These are phyloP conservation scores for Nasturtium officinale DNA, from an alignment of 345 rosid species.

Conservation along the genomic window DNA sequence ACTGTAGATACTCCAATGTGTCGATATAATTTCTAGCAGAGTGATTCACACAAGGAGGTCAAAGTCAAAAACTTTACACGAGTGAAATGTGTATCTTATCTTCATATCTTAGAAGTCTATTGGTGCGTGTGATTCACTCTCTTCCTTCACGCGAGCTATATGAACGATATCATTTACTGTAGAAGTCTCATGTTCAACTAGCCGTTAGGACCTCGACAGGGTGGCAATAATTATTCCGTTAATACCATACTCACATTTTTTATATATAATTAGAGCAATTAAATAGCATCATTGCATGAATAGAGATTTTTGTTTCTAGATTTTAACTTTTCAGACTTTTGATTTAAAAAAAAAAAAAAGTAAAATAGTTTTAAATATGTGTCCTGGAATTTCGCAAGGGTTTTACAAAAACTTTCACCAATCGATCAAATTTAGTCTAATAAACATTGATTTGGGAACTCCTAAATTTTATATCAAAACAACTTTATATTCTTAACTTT, in stretches of 20 bases:
- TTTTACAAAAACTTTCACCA: too few relatives aligned
- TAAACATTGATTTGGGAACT: background rate
- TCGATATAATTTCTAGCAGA: background rate
- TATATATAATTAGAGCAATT: too few relatives aligned
- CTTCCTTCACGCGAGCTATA: background rate
- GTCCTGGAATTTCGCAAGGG: too few relatives aligned
- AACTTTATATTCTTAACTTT: background rate
- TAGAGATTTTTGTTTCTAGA: background rate
- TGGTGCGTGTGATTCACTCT: background rate
- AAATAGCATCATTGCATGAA: background rate
- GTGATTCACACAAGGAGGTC: background rate
- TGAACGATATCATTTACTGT: conserved; percentile 1
- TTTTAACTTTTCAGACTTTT: background rate
- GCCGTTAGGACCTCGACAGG: conserved; percentile 20
- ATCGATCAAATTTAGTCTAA: background rate
- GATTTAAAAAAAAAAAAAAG: background rate
- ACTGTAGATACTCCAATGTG: conserved; percentile 3
- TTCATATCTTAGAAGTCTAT: background rate
- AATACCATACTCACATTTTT: too few relatives aligned
- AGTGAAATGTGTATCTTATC: conserved; percentile 11
- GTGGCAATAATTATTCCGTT: background rate
- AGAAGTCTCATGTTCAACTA: background rate
- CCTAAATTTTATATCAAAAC: background rate
- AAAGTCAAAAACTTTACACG: conserved; percentile 13
- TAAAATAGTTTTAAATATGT: too few relatives aligned